Percentiles rank a stretch among this genome's conserved stretches.
Evolutionary conservation across 352 stramenopile genomes (phyloP).

Genomic region (Phytophthora niederhauseri): DNA sequence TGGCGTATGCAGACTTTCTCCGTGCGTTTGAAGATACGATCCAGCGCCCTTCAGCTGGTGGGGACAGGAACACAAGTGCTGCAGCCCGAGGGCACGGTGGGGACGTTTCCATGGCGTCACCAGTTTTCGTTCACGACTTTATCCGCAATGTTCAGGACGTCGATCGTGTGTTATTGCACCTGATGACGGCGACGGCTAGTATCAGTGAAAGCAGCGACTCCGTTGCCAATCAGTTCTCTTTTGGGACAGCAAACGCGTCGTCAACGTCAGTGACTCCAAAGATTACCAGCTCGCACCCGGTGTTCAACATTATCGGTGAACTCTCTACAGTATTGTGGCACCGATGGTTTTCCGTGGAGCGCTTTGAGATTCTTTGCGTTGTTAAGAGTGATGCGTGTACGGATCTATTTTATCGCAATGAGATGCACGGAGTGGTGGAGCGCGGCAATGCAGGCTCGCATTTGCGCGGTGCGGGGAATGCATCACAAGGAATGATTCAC

Average conservation of each 20-base stretch:
- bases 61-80: conserved; percentile 13
- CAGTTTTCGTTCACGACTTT: conserved; percentile 75
- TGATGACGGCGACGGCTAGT: conserved; percentile 76
- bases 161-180: conserved; percentile 81
- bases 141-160: conserved; percentile 89
- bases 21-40: conserved; percentile 78
- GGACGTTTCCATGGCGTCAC: conserved; percentile 37
- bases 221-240: conserved; percentile 74
- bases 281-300: conserved; percentile 70
- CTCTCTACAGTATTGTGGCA: conserved; percentile 89
- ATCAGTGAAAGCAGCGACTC: conserved; percentile 47
- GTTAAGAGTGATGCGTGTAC: conserved; percentile 69
- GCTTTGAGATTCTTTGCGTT: conserved; percentile 83
- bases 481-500: conserved; percentile 41
- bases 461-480: conserved; percentile 26
- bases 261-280: conserved; percentile 32
- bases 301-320: conserved; percentile 92
- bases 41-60: conserved; percentile 27
- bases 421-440: conserved; percentile 42
- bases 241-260: conserved; percentile 50
- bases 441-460: conserved; percentile 34
- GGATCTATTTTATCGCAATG: conserved; percentile 69
- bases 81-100: not conserved
- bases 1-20: conserved; percentile 83
- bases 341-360: conserved; percentile 90